Conservation (phyloP, 805 yeast species). For the Wickerhamia fluorescens region DNA sequence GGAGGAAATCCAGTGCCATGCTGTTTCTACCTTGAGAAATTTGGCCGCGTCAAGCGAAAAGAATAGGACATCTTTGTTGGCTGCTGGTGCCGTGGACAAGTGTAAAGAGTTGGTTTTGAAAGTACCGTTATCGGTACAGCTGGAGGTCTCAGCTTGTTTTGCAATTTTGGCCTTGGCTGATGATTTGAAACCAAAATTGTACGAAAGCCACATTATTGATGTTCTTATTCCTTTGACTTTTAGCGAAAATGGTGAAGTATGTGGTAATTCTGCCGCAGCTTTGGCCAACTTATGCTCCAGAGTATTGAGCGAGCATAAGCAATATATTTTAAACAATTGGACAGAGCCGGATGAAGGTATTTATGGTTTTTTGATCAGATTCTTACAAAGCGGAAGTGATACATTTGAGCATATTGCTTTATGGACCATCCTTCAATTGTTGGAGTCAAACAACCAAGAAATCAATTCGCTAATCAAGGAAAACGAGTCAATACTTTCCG, state of each 20-base stretch:
- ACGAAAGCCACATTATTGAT: constrained; percentile 77
- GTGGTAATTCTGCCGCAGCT: constrained; percentile 98
- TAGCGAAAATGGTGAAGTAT: constrained; percentile 85
- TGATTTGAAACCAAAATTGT: constrained; percentile 77
- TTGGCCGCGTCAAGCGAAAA: constrained; percentile 93
- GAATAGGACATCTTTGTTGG: constrained; percentile 83
- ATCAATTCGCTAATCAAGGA: constrained; percentile 49
- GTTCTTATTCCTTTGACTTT: constrained; percentile 88
- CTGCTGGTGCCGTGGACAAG: constrained; percentile 92
- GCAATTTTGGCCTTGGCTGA: constrained; percentile 96
- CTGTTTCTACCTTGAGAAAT: constrained; percentile 91
- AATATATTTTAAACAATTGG: constrained; percentile 73
- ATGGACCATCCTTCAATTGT: constrained; percentile 90
- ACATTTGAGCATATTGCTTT: constrained; percentile 97
- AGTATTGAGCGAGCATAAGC: constrained; percentile 65
- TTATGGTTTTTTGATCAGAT: constrained; percentile 72
- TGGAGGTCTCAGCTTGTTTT: constrained; percentile 94
- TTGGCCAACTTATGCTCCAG: constrained; percentile 92
- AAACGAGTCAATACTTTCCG: constrained; percentile 46
- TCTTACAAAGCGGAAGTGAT: constrained; percentile 75
- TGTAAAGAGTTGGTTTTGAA: constrained; percentile 80
- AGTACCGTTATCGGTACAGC: constrained; percentile 88
- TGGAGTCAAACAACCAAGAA: constrained; percentile 75
- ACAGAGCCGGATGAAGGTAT: constrained; percentile 76
- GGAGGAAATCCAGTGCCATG: constrained; percentile 97